Evolutionary conservation across 228 moss, liverwort and hornwort genomes (phyloP).

Genomic region (Sphagnum fallax): DNA sequence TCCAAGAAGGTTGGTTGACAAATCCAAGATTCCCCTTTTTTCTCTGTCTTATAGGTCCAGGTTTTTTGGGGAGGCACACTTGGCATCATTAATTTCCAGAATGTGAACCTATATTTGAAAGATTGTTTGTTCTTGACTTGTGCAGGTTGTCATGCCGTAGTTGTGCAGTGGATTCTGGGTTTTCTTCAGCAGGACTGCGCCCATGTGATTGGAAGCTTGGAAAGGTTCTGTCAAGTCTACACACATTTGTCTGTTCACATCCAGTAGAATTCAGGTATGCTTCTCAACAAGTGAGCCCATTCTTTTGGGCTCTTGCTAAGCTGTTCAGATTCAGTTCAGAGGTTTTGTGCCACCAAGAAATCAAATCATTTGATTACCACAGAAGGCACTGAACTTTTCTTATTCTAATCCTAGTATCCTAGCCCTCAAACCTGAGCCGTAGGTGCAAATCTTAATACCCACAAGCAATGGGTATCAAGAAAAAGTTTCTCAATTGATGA

Average conservation of each 20-base stretch:
- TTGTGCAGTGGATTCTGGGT: conserved; percentile 28
- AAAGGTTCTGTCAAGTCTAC: conserved; percentile 44
- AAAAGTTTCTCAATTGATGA: too few relatives aligned
- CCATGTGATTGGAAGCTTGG: conserved; percentile 67
- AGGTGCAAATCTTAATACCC: too few relatives aligned
- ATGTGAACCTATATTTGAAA: too few relatives aligned
- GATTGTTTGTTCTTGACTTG: too few relatives aligned
- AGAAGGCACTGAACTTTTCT: too few relatives aligned
- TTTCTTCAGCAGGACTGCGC: conserved; percentile 39
- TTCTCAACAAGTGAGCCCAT: background rate
- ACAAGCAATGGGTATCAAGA: too few relatives aligned
- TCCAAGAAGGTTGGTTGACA: conserved; percentile 43
- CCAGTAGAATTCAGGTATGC: conserved; percentile 49
- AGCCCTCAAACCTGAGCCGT: too few relatives aligned
- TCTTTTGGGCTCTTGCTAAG: background rate
- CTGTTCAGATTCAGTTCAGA: background rate
- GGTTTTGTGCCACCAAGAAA: too few relatives aligned
- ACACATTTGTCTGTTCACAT: conserved; percentile 44
- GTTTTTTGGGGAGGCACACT: background rate
- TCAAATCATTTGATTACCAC: too few relatives aligned
- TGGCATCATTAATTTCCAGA: background rate
- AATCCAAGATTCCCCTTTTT: background rate
- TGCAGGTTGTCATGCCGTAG: conserved; percentile 58
- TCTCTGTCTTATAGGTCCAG: background rate
- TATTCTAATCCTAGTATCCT: too few relatives aligned